Conservation (phyloP, 352 stramenopile species). For the Peronosclerospora sorghi region DNA sequence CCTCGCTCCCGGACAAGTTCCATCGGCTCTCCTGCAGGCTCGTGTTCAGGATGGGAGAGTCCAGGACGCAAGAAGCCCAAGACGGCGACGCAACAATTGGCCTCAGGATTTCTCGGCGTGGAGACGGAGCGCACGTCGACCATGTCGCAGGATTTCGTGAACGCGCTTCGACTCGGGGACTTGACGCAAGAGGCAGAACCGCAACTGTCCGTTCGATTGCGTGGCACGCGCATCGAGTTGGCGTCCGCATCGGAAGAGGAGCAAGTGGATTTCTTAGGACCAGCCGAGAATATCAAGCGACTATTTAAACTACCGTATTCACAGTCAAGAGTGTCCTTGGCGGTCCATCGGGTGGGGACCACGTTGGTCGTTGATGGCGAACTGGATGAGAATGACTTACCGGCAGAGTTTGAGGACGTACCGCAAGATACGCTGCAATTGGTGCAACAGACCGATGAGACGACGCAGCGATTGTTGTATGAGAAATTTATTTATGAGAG, state of each 20-base stretch:
- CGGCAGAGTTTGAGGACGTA: constrained; percentile 51
- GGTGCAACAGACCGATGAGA: constrained; percentile 33
- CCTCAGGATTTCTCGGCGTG: constrained; percentile 23
- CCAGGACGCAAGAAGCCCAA: constrained; percentile 8
- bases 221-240: constrained; percentile 56
- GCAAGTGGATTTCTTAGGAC: constrained; percentile 66
- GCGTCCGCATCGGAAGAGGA: constrained; percentile 56
- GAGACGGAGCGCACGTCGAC: constrained; percentile 16
- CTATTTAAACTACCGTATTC: constrained; percentile 84
- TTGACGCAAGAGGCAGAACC: constrained; percentile 39
- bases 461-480: constrained; percentile 47
- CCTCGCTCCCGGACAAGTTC: constrained; percentile 12
- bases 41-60: constrained; percentile 8
- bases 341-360: constrained; percentile 64
- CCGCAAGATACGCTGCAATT: constrained; percentile 47
- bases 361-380: constrained; percentile 78
- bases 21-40: constrained; percentile 4
- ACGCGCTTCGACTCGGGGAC: constrained; percentile 47
- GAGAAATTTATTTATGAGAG: constrained; percentile 85
- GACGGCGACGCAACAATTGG: constrained; percentile 21
- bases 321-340: constrained; percentile 61
- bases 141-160: constrained; percentile 61
- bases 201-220: constrained; percentile 61
- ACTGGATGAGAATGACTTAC: constrained; percentile 54
- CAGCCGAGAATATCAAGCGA: constrained; percentile 78